These are phyloP conservation scores for Ophiostoma sp. DNA, from an alignment of 2,329 filamentous ascomycete species.

Conservation along the genomic window DNA sequence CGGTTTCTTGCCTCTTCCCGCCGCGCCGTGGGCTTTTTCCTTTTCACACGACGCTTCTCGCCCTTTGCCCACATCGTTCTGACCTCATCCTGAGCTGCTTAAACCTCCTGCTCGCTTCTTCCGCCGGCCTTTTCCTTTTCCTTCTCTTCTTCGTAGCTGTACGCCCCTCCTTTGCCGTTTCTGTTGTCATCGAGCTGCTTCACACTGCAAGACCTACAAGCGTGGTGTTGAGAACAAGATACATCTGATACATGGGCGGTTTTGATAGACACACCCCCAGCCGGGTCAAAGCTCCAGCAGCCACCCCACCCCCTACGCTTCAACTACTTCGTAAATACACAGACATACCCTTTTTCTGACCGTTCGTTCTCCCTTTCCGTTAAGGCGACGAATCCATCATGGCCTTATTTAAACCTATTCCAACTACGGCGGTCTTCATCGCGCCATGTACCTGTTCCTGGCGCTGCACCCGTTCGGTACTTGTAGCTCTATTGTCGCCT, in stretches of 20 bases:
- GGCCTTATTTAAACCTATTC: not conserved
- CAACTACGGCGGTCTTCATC: not conserved
- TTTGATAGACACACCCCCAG: not conserved
- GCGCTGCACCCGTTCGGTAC: constrained; percentile 3
- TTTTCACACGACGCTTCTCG: not conserved
- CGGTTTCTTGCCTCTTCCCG: not conserved
- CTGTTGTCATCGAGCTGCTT: not conserved
- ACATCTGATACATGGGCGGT: not conserved
- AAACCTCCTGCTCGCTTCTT: not conserved
- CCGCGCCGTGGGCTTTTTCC: too few relatives aligned
- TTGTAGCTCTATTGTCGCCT: not conserved
- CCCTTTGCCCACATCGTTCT: not conserved
- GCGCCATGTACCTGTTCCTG: not conserved
- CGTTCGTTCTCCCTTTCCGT: not conserved
- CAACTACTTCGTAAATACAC: too few relatives aligned
- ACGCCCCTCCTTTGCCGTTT: not conserved
- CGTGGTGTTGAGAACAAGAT: not conserved
- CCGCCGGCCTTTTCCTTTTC: not conserved
- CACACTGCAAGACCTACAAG: too few relatives aligned
- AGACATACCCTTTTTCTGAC: not conserved
- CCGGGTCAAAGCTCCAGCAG: not conserved
- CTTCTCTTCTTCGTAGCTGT: not conserved
- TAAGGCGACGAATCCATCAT: not conserved
- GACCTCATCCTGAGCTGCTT: not conserved
- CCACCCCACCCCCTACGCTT: not conserved